Evolutionary conservation across 306 rosid genomes (phyloP).

Genomic region (Prunus salicina): DNA sequence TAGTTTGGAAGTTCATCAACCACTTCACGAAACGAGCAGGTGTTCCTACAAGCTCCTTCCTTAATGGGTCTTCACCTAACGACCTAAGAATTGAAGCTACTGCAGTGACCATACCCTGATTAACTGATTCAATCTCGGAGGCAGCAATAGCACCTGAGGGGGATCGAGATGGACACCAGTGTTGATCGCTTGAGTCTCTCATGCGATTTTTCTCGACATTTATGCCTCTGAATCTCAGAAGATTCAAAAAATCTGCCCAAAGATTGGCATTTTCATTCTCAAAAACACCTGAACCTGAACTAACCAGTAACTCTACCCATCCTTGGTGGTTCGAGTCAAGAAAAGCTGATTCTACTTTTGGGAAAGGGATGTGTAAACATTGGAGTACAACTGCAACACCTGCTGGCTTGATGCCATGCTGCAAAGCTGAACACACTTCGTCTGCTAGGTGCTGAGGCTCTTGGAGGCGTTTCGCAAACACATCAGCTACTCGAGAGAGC

Average conservation of each 20-base stretch:
- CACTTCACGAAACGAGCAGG: conserved; percentile 78
- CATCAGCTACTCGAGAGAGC: conserved; percentile 74
- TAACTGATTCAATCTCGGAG: conserved; percentile 35
- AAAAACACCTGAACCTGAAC: conserved; percentile 80
- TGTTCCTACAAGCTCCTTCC: conserved; percentile 78
- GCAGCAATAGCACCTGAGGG: conserved; percentile 41
- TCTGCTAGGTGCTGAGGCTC: conserved; percentile 69
- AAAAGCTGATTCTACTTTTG: conserved; percentile 53
- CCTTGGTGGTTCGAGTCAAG: conserved; percentile 58
- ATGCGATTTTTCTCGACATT: conserved; percentile 28
- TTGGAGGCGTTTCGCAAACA: conserved; percentile 61
- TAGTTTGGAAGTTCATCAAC: conserved; percentile 69
- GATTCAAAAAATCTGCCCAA: conserved; percentile 73
- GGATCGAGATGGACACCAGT: conserved; percentile 74
- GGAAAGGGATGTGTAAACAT: conserved; percentile 75
- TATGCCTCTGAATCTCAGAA: conserved; percentile 69
- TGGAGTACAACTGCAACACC: conserved; percentile 78
- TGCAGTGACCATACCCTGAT: conserved; percentile 59
- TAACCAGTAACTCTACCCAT: conserved; percentile 59
- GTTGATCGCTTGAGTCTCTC: conserved; percentile 34
- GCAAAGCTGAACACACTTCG: conserved; percentile 54
- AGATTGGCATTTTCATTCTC: conserved; percentile 48
- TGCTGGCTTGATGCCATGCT: conserved; percentile 73
- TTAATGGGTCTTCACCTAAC: conserved; percentile 85
- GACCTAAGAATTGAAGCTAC: conserved; percentile 73